Evolutionary conservation across 306 rosid species (phyloP).

Genomic region (Alnus rubra): DNA sequence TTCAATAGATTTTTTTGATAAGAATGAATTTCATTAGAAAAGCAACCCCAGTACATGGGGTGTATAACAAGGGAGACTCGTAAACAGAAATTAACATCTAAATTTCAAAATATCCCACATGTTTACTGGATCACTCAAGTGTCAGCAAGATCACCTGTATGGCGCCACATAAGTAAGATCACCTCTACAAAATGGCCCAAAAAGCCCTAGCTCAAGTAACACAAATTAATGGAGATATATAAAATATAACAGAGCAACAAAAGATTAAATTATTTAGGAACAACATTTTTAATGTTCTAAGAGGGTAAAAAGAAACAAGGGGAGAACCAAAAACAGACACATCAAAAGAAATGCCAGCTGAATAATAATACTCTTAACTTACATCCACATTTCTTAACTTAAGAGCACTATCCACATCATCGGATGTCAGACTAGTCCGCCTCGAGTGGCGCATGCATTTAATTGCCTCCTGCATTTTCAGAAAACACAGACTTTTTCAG

Average conservation of each 20-base stretch:
- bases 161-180: background rate
- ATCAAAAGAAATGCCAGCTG: background rate
- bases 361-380: slow-evolving; percentile 16
- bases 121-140: background rate
- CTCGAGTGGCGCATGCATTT: slow-evolving; percentile 92
- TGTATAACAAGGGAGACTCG: background rate
- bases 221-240: background rate
- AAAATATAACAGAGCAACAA: background rate
- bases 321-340: background rate
- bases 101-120: background rate
- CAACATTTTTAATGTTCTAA: background rate
- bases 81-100: background rate
- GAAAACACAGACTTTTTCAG: slow-evolving; percentile 8
- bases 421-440: slow-evolving; percentile 65
- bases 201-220: background rate
- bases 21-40: background rate
- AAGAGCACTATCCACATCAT: slow-evolving; percentile 88
- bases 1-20: background rate
- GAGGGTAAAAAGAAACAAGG: background rate
- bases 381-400: slow-evolving; percentile 87
- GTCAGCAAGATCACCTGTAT: background rate
- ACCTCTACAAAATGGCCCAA: background rate
- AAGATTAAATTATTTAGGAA: background rate
- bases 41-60: background rate
- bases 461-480: slow-evolving; percentile 73